Evolutionary conservation across 2,329 filamentous ascomycete species (phyloP), one percentile per base, ranked within the genome.

Genomic region (Ceratocystis cacaofunesta): DNA sequence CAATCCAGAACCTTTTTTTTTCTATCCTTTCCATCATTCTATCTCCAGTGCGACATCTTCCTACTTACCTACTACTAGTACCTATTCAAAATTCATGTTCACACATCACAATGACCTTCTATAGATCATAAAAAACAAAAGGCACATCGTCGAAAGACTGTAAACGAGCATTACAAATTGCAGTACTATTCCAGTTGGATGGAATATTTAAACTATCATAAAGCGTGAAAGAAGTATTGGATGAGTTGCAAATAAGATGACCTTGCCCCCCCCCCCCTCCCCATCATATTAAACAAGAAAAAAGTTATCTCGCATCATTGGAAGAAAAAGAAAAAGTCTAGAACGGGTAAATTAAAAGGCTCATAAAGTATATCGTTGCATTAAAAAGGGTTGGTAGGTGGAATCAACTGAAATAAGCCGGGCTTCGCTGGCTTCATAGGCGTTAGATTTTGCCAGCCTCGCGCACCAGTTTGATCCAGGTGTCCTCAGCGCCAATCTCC

Each of bases 401-500:
- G 50, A n/a, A 25, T 19, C 48, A 58, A 61, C 52, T 57, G 28
- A 15, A 43, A 36, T 36, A 12, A 36, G 32, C 32, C 4, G 32
- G 6, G 17, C 2, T 58, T 58, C 22, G 28, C 7, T 58, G 15
- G 28, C 28, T 43, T 41, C 43, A 48, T 19, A 25, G 32, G 17
- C 6, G 52, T 70, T 58, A 75, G 15, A 70, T 69, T 69, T 76
- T 78, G 46, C 76, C 76, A 3, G 74, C 76, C 19, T 75, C 74
- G 46, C 74, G 69, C 10, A 78, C 75, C 2, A 73, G 70, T 64
- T 71, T 71, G 70, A 78, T 78, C 75, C 77, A 78, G 30, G 75
- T 73, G 67, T 81, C 78, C 68, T 81, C 80, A n/a, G 79, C 77
- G 7, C 79, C 78, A 5, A 74, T 69, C 66, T 75, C 75, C 8